Base-by-base conservation (phyloP, 495 filamentous ascomycete genomes). In the Trichoderma erinaceum region DNA sequence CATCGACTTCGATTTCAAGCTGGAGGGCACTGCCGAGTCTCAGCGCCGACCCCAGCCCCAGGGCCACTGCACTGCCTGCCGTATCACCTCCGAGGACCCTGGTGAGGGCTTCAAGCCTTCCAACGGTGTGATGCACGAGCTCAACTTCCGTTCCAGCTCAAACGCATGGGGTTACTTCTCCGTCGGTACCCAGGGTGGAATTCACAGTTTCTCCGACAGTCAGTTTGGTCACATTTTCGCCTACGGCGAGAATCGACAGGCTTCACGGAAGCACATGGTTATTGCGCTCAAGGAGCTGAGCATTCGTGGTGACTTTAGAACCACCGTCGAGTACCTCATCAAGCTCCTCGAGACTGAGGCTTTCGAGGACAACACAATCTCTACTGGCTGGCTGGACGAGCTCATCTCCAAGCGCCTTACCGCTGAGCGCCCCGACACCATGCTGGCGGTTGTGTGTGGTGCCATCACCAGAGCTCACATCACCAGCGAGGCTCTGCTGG, bases 131-230 rank as follows among this genome's bases (percentile, higher is more conserved):
- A 95, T 99, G 88, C 95, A 97, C 81, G 95, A 99, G 75, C 83
- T 99, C 72, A 99, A 99, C 83, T 99, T 99, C 88, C 86, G 95
- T 69, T 92, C 89, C 82, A 97, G 93, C 72, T 97, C 95, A 58
- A 99, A 99, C 73, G 95, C 97, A 48, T 99, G 95, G 95, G 95
- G 95, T 84, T 99, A 99, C 80, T 99, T 99, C 88, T 99, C 95
- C 41, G 95, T 99, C 78, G 91, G 95, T 80, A 93, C 93, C 21
- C 87, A 92, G 48, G 92, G 92, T 82, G 92, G 93, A 79, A 99
- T 99, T 71, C 95, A 99, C 87, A 97, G 90, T 76, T 99, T 96
- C 84, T 97, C 95, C 4, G 95, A 99, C 85, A 94, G 90, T 75
- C 95, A 99, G 78, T 99, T 99, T 74, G 95, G 95, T 78, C 95